Base-by-base conservation (phyloP, 805 yeast genomes). In the Candida multigemmis region DNA sequence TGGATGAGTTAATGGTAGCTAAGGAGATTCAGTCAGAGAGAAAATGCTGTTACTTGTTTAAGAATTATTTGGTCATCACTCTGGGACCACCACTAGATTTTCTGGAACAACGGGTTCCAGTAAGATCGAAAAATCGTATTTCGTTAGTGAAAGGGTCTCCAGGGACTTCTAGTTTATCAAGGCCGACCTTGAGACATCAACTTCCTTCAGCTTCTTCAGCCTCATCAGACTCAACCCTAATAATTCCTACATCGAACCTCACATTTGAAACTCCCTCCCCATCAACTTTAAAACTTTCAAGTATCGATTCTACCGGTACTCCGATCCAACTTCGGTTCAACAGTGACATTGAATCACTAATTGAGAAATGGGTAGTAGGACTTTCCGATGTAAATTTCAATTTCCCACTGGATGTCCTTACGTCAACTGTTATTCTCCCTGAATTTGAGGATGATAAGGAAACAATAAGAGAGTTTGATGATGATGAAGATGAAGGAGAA, bases 311-410 rank as follows among this genome's bases (percentile, higher is more conserved):
- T n/a, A n/a, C n/a, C n/a, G n/a, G n/a, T n/a, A n/a, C n/a, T n/a
- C n/a, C n/a, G n/a, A n/a, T n/a, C n/a, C n/a, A n/a, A n/a, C n/a
- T 55, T 21, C 50, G 40, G 37, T 32, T 59, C n/a, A 44, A 40
- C 21, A 55, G 62, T 1, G 44, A 44, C 7, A 34, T 31, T 10
- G 39, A 43, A 19, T 39, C 52, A n/a, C 46, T 61, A 4, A 43
- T 61, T 16, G 67, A 62, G 32, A 61, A 62, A 32, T 62, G 68
- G 68, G 65, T 52, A 4, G 57, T 58, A 13, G 65, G 60, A 2
- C 35, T 56, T 7, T 53, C 63, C 2, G 68, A 62, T 30, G 30
- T 33, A 6, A 30, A 28, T 16, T 46, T 50, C 28, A 21, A 28
- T 3, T 53, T 62, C 21, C 68, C 68, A 0, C 34, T 40, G 3